phyloP scores from a whole-genome alignment of 148 eudicot species.

The Pharnaceum exiguum region DNA sequence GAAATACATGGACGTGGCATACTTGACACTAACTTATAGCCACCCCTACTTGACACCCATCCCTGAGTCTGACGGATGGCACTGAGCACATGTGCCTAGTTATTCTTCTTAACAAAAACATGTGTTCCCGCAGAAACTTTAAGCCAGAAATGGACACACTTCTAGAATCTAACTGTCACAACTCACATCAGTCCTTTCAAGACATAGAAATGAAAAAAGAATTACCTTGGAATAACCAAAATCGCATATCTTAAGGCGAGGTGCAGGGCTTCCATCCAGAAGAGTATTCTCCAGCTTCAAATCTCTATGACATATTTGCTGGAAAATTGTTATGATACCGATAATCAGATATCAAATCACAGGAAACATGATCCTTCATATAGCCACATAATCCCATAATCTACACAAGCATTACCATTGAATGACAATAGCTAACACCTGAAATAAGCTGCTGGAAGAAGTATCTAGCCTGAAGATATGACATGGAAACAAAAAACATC shows the following conservation, averaged over 20 bases:
- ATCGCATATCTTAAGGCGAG: conserved; percentile 78
- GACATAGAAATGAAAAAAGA: too few relatives aligned
- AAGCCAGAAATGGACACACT: too few relatives aligned
- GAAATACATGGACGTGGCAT: too few relatives aligned
- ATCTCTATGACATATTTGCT: conserved; percentile 92
- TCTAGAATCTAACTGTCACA: too few relatives aligned
- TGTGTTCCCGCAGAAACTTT: too few relatives aligned
- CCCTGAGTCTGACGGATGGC: too few relatives aligned
- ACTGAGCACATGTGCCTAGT: too few relatives aligned
- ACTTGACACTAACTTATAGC: too few relatives aligned
- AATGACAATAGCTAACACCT: conserved; percentile 76
- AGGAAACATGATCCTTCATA: not conserved
- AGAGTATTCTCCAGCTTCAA: conserved; percentile 76
- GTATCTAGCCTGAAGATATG: conserved; percentile 58
- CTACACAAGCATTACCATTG: conserved; percentile 39
- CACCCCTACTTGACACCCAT: too few relatives aligned
- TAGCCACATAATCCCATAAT: not conserved
- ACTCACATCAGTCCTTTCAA: too few relatives aligned
- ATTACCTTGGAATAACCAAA: conserved; percentile 84
- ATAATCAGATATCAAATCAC: not conserved
- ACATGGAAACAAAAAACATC: not conserved
- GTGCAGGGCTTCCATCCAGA: conserved; percentile 83
- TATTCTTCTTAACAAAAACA: too few relatives aligned
- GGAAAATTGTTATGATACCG: conserved; percentile 3
- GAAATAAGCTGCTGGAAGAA: conserved; percentile 88